These are phyloP conservation scores for Bipolaris oryzae DNA, from an alignment of 2,329 filamentous ascomycete species.

Conservation along the genomic window DNA sequence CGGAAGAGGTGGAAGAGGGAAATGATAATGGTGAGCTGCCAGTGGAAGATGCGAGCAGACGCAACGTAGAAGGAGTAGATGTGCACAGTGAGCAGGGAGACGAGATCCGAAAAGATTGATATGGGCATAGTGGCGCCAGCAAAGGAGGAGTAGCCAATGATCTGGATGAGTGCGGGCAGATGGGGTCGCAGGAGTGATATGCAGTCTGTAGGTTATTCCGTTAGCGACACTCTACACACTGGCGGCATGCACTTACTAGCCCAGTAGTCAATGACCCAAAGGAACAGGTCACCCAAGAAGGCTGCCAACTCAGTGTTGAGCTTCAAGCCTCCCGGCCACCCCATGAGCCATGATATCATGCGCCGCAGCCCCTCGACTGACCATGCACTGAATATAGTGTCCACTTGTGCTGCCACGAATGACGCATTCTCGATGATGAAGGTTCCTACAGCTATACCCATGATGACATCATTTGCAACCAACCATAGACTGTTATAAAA, in stretches of 20 bases:
- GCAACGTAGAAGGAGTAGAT: conserved; percentile 99
- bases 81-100: conserved; percentile 89
- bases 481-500: conserved; percentile 99
- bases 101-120: conserved; percentile 89
- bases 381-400: conserved; percentile 75
- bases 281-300: conserved; percentile 93
- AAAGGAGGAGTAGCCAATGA: conserved; percentile 93
- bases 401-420: conserved; percentile 81
- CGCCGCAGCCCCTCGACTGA: conserved; percentile 85
- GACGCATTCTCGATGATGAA: conserved; percentile 95
- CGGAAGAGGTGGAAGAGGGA: conserved; percentile 99
- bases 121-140: conserved; percentile 97
- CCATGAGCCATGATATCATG: conserved; percentile 95
- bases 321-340: conserved; percentile 85
- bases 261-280: conserved; percentile 99
- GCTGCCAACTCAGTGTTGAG: conserved; percentile 89
- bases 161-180: conserved; percentile 85
- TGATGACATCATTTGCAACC: conserved; percentile 97
- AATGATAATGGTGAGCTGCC: conserved; percentile 95
- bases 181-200: conserved; percentile 78
- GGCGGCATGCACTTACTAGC: conserved; percentile 63
- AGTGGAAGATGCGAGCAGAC: conserved; percentile 95
- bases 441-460: conserved; percentile 92
- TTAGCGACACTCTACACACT: background rate
- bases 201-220: conserved; percentile 60